Percentiles rank a stretch among this genome's conserved stretches.
These are phyloP conservation scores for Colletotrichum costaricense DNA, from an alignment of 2,329 filamentous ascomycete genomes.

Conservation along the genomic window DNA sequence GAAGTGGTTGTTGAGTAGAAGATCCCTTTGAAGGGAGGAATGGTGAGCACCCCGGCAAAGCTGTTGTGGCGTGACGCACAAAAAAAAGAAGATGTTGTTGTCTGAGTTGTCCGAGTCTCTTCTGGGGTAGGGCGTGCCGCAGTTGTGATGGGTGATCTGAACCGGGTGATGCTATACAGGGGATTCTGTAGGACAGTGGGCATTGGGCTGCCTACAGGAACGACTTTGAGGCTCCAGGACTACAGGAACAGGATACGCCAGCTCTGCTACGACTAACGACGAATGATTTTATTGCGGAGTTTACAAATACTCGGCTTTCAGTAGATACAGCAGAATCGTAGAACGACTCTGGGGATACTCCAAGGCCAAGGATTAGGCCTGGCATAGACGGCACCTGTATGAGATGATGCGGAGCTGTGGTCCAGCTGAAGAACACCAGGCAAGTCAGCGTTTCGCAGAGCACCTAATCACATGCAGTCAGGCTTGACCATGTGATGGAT, in stretches of 20 bases:
- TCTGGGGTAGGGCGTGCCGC: conserved; percentile 20
- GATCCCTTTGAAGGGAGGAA: conserved; percentile 33
- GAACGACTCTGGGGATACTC: background rate
- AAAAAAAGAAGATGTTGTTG: conserved; percentile 34
- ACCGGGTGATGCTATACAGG: conserved; percentile 1
- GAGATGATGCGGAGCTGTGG: background rate
- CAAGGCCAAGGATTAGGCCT: background rate
- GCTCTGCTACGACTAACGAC: background rate
- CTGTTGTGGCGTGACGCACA: conserved; percentile 37
- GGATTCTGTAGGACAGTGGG: background rate
- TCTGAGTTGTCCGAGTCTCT: conserved; percentile 25
- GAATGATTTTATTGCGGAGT: background rate
- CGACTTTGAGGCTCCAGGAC: background rate
- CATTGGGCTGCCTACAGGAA: background rate
- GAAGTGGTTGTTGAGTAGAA: conserved; percentile 38
- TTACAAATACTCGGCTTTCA: background rate
- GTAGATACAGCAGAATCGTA: background rate
- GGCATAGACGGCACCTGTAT: background rate
- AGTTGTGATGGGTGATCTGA: conserved; percentile 35
- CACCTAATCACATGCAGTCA: background rate
- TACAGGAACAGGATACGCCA: background rate
- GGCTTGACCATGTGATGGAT: background rate
- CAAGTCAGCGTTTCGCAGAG: background rate
- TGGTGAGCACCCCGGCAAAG: conserved; percentile 35
- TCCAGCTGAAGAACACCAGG: background rate